These are phyloP conservation scores for Parietichytrium sp. DNA, from an alignment of 108 stramenopile species.

Conservation along the genomic window DNA sequence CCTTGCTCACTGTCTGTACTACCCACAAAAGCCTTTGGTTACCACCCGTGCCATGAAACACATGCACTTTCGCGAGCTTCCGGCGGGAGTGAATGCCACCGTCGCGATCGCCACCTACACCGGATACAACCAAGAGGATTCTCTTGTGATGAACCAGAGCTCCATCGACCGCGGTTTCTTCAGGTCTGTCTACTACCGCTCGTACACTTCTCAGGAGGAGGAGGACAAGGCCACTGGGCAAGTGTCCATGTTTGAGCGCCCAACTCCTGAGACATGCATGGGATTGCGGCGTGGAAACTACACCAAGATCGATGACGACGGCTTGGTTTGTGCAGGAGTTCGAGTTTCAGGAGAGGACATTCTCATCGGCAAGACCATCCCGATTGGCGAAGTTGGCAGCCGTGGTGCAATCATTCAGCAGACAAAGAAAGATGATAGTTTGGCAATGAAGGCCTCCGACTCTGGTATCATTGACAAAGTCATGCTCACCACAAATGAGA, in stretches of 20 bases:
- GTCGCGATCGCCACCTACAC: conserved; percentile 97
- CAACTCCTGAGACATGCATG: conserved; percentile 27
- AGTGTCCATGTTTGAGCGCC: conserved; percentile 27
- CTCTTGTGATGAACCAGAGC: conserved; percentile 93
- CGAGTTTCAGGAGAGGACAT: conserved; percentile 92
- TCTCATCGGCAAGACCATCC: conserved; percentile 89
- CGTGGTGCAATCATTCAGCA: neutral
- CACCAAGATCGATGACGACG: conserved; percentile 95
- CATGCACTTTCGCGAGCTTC: conserved; percentile 91
- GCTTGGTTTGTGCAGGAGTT: conserved; percentile 88
- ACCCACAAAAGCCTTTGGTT: conserved; percentile 96
- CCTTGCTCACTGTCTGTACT: conserved; percentile 88
- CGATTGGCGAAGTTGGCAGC: neutral
- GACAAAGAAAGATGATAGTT: conserved; percentile 28
- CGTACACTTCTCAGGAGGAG: conserved; percentile 28
- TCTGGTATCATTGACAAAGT: conserved; percentile 82
- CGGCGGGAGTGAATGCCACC: conserved; percentile 93
- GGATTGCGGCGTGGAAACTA: conserved; percentile 89
- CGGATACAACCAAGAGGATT: conserved; percentile 99
- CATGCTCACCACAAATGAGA: conserved; percentile 64
- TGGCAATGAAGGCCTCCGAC: neutral
- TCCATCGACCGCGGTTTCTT: conserved; percentile 95
- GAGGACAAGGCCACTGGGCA: neutral
- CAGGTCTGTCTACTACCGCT: conserved; percentile 49
- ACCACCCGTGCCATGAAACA: conserved; percentile 88